phyloP scores from a whole-genome alignment of 2,329 filamentous ascomycete genomes.

The Alternaria angustiovoidea region DNA sequence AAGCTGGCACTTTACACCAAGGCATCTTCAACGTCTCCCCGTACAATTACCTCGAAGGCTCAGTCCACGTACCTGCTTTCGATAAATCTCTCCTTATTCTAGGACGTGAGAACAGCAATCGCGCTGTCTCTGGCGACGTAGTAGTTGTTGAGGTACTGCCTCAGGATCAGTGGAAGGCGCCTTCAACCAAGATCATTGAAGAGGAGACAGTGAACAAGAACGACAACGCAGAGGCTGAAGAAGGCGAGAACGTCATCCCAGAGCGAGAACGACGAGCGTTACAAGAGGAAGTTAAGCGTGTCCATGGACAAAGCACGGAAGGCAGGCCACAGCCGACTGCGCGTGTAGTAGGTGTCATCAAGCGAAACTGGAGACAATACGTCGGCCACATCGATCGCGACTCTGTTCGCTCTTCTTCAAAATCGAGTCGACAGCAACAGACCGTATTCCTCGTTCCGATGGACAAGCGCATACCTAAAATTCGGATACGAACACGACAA shows the following conservation, averaged over 20 bases:
- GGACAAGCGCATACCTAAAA: conserved; percentile 98
- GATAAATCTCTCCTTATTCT: conserved; percentile 87
- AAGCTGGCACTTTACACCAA: conserved; percentile 88
- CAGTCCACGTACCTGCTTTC: conserved; percentile 88
- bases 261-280: conserved; percentile 86
- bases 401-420: conserved; percentile 76
- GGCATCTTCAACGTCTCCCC: conserved; percentile 95
- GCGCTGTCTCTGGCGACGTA: conserved; percentile 88
- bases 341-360: conserved; percentile 88
- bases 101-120: conserved; percentile 94
- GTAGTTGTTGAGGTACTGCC: conserved; percentile 94
- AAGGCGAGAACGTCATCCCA: conserved; percentile 76
- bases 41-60: conserved; percentile 97
- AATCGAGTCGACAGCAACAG: conserved; percentile 84
- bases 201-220: conserved; percentile 91
- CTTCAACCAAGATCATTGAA: conserved; percentile 94
- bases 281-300: conserved; percentile 88
- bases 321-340: conserved; percentile 88
- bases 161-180: conserved; percentile 95
- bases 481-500: conserved; percentile 89
- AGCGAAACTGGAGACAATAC: conserved; percentile 97
- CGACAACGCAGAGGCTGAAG: conserved; percentile 89
- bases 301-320: conserved; percentile 78
- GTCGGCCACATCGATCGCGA: conserved; percentile 93
- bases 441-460: conserved; percentile 95